Base-by-base conservation (phyloP, 176 grass and related monocot species). In the Oryza brachyantha region DNA sequence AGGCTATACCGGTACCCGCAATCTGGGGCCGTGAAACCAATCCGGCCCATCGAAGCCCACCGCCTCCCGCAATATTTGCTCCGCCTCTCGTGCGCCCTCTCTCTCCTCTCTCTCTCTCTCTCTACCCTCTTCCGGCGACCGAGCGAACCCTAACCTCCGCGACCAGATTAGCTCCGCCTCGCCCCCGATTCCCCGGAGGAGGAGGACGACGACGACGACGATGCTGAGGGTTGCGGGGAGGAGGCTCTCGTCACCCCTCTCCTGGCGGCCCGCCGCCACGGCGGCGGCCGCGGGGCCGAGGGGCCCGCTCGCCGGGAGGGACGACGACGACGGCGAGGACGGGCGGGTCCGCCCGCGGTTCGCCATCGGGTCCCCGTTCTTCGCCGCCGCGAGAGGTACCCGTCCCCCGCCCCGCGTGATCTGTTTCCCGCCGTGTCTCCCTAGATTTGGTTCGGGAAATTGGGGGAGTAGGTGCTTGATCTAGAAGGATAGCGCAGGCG, bases 191-290 rank as follows among this genome's bases (percentile, higher is more conserved):
- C 14, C 31, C 34, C 61, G 29, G 43, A 75, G 42, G 32, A 54
- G 6, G 31, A 26, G 21, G 69, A 11, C 40, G 37, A 64, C 71
- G 67, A 37, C 3, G 48, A 8, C 5, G 48, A 84, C 50, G 57
- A 91, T 91, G 89, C 76, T 91, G 64, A 67, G 89, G 76, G 66
- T 87, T 72, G 89, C 84, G 39, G 84, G 84, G 64, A 91, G 84
- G 48, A 89, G 87, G 82, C 72, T 89, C 58, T 85, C 87, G 21
- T 89, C 77, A 29, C 76, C 81, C 59, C 72, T 89, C 72, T 81
- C 87, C 37, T 77, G 87, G 82, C 77, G 82, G 59, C 87, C 87
- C 45, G 82, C 75, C 9, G 39, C 68, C 4, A 67, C 57, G 7
- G 62, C 85, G 3, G 70, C 86, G 52, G 50, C 46, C 21, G 38